Base-by-base conservation (phyloP, 2,329 filamentous ascomycete genomes). In the Catunica adiposa region DNA sequence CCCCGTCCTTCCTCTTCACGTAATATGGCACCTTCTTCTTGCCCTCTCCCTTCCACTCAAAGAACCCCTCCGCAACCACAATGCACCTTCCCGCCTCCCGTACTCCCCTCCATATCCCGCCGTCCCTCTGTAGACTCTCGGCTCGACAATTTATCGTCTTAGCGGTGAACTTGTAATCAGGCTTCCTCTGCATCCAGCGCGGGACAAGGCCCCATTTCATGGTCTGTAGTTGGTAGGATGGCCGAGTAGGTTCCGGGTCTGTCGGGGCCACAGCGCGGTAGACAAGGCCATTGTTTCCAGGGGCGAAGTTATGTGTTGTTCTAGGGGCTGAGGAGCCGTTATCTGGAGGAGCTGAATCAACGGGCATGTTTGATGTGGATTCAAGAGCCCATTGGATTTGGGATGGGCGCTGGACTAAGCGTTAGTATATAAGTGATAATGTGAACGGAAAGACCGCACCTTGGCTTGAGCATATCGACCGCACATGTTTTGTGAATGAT, bases 171-270 rank as follows among this genome's bases (percentile, higher is more conserved):
- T 78, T 75, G 63, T 92, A 90, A 64, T 88, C 81, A 0, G 88
- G 86, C 54, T 82, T 82, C 11, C 83, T 77, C 70, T 90, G 94
- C 2, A 86, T 94, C 90, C 90, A 97, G 67, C 84, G 95, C 0
- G 92, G 90, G 14, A 97, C 75, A 5, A 98, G 75, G 0, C 90
- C 92, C 92, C 92, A 98, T 75, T 88, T 90, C 86, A 97, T 97
- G 1, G 82, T 76, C 66, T 96, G 89, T 7, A 98, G 72, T 67
- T 86, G 90, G 71, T 94, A 95, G 8, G 6, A 7, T 11, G 29
- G 29, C 11, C 29, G 5, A 11, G 29, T 5, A 5, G 29, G 5
- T 11, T 11, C 29, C 29, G 29, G 29, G 5, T 5, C 29, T 11
- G 29, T 34, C 11, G 29, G 5, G 5, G 29, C 5, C 29, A 9